Conservation (phyloP, 495 filamentous ascomycete genomes). For the Zalerion maritima region DNA sequence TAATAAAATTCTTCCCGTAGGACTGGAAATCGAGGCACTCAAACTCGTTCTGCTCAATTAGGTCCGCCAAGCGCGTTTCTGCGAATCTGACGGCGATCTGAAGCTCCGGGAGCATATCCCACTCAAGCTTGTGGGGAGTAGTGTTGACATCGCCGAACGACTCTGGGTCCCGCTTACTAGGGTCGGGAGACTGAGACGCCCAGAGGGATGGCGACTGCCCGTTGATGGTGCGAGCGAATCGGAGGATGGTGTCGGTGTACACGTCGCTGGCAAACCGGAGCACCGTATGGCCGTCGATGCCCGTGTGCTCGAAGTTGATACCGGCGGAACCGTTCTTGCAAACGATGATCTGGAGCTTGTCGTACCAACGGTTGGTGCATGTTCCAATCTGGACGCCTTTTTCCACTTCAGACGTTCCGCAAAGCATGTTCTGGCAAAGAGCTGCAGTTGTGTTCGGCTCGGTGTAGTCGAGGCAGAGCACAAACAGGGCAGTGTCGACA, state of each 20-base stretch:
- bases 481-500: constrained; percentile 86
- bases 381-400: constrained; percentile 92
- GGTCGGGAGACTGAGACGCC: constrained; percentile 83
- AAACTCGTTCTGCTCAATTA: constrained; percentile 96
- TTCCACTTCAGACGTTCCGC: constrained; percentile 81
- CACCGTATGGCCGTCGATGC: constrained; percentile 94
- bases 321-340: constrained; percentile 97
- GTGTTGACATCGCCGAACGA: constrained; percentile 92
- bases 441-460: constrained; percentile 66
- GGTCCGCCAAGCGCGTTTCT: constrained; percentile 83
- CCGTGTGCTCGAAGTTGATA: constrained; percentile 98
- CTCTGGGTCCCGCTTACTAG: constrained; percentile 80
- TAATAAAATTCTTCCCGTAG: constrained; percentile 97
- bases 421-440: constrained; percentile 95
- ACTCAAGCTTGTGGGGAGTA: constrained; percentile 90
- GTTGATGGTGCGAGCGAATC: constrained; percentile 92
- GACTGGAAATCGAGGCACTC: constrained; percentile 74
- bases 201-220: constrained; percentile 84
- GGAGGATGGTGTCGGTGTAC: constrained; percentile 95
- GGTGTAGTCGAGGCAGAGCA: constrained; percentile 83
- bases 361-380: constrained; percentile 97
- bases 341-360: constrained; percentile 97
- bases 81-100: constrained; percentile 86
- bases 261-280: constrained; percentile 90
- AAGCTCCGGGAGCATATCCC: constrained; percentile 92